Evolutionary conservation across 805 yeast species (phyloP).

Genomic region (Kluyveromyces aestuarii): DNA sequence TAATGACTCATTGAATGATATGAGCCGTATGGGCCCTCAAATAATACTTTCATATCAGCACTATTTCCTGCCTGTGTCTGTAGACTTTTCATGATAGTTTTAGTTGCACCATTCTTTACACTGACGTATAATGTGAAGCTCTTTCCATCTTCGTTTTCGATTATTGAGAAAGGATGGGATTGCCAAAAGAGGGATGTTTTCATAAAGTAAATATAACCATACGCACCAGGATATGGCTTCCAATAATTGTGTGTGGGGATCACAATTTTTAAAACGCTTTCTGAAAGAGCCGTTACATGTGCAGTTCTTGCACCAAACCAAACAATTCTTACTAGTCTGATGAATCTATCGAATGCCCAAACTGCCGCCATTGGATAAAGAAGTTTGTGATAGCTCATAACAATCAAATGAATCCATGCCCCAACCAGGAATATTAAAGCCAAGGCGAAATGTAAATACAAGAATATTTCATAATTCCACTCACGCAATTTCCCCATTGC

Average conservation of each 20-base stretch:
- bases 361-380: constrained; percentile 47
- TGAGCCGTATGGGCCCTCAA: constrained; percentile 54
- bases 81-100: constrained; percentile 27
- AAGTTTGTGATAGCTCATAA: constrained; percentile 43
- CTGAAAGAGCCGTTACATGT: constrained; percentile 17
- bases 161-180: constrained; percentile 58
- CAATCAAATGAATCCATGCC: constrained; percentile 35
- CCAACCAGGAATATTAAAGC: constrained; percentile 40
- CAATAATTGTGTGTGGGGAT: constrained; percentile 7
- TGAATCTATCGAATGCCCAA: constrained; percentile 61
- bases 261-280: constrained; percentile 9
- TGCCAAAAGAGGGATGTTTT: constrained; percentile 45
- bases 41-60: constrained; percentile 30
- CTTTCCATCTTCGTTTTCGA: constrained; percentile 27
- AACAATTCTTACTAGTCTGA: constrained; percentile 46
- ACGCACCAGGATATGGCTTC: constrained; percentile 37
- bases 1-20: constrained; percentile 30
- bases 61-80: constrained; percentile 21
- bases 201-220: constrained; percentile 44
- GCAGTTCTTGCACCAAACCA: constrained; percentile 55
- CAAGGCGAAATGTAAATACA: constrained; percentile 34
- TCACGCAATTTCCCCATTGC: constrained; percentile 38
- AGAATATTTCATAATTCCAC: constrained; percentile 38
- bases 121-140: constrained; percentile 35
- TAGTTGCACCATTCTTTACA: constrained; percentile 46